Evolutionary conservation across 371 early-diverging fungal species (phyloP).

Genomic region (Furculomyces boomerangus): DNA sequence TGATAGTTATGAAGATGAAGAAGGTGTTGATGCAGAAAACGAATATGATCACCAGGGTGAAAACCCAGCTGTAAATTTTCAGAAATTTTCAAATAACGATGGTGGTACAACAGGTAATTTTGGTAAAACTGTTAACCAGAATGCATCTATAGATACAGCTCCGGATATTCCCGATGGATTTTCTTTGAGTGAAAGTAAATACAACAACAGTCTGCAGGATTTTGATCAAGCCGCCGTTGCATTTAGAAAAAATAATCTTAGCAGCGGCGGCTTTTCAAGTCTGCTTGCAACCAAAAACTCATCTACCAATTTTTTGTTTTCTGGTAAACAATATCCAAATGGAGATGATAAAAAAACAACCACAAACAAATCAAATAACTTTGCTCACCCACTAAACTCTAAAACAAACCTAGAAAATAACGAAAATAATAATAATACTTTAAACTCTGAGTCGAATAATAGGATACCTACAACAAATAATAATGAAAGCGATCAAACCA

Average conservation of each 20-base stretch:
- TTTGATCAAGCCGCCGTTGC: constrained; percentile 22
- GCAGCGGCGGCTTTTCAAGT: neutral
- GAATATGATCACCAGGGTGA: constrained; percentile 7
- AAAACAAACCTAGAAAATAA: no score
- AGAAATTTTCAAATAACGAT: no score
- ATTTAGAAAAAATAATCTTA: neutral
- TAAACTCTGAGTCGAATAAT: no score
- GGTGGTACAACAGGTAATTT: no score
- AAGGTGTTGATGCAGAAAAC: constrained; percentile 19
- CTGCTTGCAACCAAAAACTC: neutral
- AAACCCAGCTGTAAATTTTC: no score
- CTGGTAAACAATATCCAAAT: neutral
- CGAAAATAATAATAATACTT: no score
- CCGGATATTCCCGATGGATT: no score
- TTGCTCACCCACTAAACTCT: no score
- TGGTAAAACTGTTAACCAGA: no score
- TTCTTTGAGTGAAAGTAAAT: neutral
- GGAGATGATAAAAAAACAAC: neutral
- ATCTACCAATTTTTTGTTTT: neutral
- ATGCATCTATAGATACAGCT: no score
- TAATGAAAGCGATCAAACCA: no score
- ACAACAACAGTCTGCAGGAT: constrained; percentile 8
- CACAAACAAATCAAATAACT: neutral
- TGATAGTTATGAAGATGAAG: constrained; percentile 24
- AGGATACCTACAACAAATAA: no score